A percentile compares a stretch with the other conserved stretches of the same genome.
Evolutionary conservation across 2,329 filamentous ascomycete species (phyloP).

Genomic region (Apiospora pterosperma): DNA sequence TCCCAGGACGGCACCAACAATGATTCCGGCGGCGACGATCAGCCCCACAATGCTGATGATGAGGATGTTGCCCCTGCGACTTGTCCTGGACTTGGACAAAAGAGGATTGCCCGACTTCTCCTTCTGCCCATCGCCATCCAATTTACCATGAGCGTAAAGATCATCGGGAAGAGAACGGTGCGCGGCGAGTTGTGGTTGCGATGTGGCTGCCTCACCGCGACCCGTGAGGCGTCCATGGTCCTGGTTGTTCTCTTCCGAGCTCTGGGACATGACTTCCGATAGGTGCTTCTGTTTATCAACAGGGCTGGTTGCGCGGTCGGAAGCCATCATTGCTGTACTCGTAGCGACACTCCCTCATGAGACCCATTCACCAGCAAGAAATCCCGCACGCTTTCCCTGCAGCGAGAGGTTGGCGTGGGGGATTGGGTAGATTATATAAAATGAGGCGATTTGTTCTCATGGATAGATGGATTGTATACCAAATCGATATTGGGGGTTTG

Average conservation of each 20-base stretch:
- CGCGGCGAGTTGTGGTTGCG: neutral
- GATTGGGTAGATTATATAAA: neutral
- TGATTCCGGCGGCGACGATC: constrained; percentile 3
- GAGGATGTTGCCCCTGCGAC: constrained; percentile 5
- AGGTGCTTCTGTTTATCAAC: neutral
- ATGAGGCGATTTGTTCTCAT: neutral
- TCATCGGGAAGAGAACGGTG: neutral
- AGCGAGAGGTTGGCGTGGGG: neutral
- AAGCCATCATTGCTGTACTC: neutral
- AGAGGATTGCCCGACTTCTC: constrained; percentile 4
- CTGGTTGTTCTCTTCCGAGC: neutral
- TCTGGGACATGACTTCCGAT: neutral
- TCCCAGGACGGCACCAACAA: constrained; percentile 4
- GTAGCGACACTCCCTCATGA: constrained; percentile 1
- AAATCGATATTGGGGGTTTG: neutral
- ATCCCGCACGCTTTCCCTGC: neutral
- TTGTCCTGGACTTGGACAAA: constrained; percentile 1
- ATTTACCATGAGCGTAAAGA: constrained; percentile 3
- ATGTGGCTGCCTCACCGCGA: neutral
- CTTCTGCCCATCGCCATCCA: constrained; percentile 2
- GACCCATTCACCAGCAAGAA: neutral
- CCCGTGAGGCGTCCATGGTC: neutral
- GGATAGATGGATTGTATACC: neutral
- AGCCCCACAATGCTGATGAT: neutral
- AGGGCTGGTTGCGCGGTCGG: neutral